Percentiles rank a stretch among this genome's conserved stretches.
phyloP scores from a whole-genome alignment of 1,139 yeast species.

The Candida dubliniensis region DNA sequence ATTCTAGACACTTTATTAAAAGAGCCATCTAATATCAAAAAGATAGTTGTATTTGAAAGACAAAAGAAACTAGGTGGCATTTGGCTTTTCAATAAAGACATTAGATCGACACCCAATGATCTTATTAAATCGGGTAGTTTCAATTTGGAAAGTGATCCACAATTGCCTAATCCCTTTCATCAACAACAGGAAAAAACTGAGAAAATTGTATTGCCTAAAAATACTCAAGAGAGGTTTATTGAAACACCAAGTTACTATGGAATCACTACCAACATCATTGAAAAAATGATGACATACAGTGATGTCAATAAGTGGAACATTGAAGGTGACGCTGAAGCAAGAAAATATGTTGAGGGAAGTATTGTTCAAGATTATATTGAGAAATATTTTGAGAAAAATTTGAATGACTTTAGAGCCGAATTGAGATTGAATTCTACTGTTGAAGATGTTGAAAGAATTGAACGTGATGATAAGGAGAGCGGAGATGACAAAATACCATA shows the following conservation, averaged over 20 bases:
- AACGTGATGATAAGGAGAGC: slow-evolving; percentile 11
- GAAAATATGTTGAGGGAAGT: slow-evolving; percentile 28
- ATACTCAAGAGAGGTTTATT: slow-evolving; percentile 24
- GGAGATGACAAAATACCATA: slow-evolving; percentile 16
- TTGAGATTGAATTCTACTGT: slow-evolving; percentile 35
- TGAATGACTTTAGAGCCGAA: slow-evolving; percentile 17
- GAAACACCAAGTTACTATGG: slow-evolving; percentile 42
- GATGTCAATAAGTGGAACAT: slow-evolving; percentile 35
- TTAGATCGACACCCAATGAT: slow-evolving; percentile 23
- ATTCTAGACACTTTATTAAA: slow-evolving; percentile 38
- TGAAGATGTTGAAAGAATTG: slow-evolving; percentile 34
- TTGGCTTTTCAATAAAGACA: slow-evolving; percentile 29
- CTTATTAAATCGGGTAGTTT: slow-evolving; percentile 25
- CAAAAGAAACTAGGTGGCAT: slow-evolving; percentile 32
- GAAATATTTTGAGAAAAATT: slow-evolving; percentile 29
- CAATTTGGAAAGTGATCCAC: slow-evolving; percentile 28
- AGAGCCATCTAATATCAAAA: slow-evolving; percentile 23
- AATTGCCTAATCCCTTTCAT: slow-evolving; percentile 30
- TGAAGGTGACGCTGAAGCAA: slow-evolving; percentile 25
- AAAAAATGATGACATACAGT: slow-evolving; percentile 46
- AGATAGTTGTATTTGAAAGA: slow-evolving; percentile 31
- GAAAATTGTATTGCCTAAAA: slow-evolving; percentile 12
- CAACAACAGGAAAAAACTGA: not conserved
- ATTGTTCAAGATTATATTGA: slow-evolving; percentile 35
- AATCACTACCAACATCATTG: slow-evolving; percentile 42